Base-by-base conservation (phyloP, 2,329 filamentous ascomycete species). In the Diplodia corticola region DNA sequence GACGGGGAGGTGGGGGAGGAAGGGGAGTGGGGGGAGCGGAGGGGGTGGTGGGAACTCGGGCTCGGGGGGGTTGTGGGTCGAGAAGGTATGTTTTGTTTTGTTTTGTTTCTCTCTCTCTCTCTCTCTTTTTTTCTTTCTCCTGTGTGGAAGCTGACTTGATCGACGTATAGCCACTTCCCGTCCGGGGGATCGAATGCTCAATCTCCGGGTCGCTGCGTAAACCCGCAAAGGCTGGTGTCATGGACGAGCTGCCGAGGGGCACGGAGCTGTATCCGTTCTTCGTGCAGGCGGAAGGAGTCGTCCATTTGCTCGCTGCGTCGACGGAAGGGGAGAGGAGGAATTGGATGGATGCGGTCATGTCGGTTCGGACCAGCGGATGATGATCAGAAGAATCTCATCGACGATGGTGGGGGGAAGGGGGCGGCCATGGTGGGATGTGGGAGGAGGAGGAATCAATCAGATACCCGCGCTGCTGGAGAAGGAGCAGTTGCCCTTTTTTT, bases 171-270 rank as follows among this genome's bases (percentile, higher is more conserved):
- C 74, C 73, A 1, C 69, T 74, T 0, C 57, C 69, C 0, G 50
- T 71, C 9, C n/a, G 22, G 5, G 65, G 73, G 22, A 63, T 73
- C 4, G 68, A 71, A 3, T 48, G 71, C 3, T 64, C 48, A 2
- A 65, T 72, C 10, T 71, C 73, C 1, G 63, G 66, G 24, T 68
- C 69, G 22, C 55, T 70, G n/a, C 54, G 71, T 28, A 70, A 73
- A 13, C 72, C 69, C 30, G 66, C 71, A 22, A 74, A 73, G 48
- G 67, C 72, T 7, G 71, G 71, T 0, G 70, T 74, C 59, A 69
- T 74, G 24, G 73, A 76, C 55, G 71, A 74, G 3, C 69, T 74
- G 9, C 70, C 73, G 7, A 61, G 72, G 13, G 72, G 72, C 4
- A 70, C 69, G 7, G 49, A 71, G 15, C 24, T 75, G 26, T 74